Evolutionary conservation across 1,139 yeast genomes (phyloP).

Genomic region (Scheffersomyces stambukii): DNA sequence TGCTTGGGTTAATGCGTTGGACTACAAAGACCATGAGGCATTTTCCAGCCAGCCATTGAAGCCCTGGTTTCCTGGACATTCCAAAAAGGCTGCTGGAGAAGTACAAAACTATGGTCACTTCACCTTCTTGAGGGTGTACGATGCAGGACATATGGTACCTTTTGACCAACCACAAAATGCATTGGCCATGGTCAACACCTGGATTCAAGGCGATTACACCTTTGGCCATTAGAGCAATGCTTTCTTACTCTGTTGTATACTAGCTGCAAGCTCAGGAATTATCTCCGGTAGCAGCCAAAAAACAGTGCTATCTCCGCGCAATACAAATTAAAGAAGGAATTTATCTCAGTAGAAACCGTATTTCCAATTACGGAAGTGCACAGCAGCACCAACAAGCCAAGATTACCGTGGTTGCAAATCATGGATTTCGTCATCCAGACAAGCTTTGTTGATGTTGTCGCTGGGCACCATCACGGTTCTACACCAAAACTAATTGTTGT

Average conservation of each 20-base stretch:
- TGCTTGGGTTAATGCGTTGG: conserved; percentile 70
- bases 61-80: conserved; percentile 26
- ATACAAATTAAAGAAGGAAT: too few relatives aligned
- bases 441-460: too few relatives aligned
- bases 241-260: conserved; percentile 1
- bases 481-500: too few relatives aligned
- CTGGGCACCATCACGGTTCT: too few relatives aligned
- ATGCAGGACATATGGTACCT: conserved; percentile 53
- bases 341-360: too few relatives aligned
- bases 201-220: conserved; percentile 34
- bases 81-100: conserved; percentile 39
- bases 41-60: conserved; percentile 43
- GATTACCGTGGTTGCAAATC: too few relatives aligned
- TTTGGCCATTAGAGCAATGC: conserved; percentile 11
- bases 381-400: too few relatives aligned
- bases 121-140: conserved; percentile 44
- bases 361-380: too few relatives aligned
- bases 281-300: too few relatives aligned
- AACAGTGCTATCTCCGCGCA: too few relatives aligned
- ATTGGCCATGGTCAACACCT: conserved; percentile 44
- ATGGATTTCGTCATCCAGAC: too few relatives aligned
- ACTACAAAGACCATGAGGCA: conserved; percentile 56
- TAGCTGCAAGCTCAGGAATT: too few relatives aligned
- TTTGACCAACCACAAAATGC: conserved; percentile 44
- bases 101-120: conserved; percentile 43